A percentile compares a stretch with the other conserved stretches of the same genome.
Evolutionary conservation across 306 rosid species (phyloP).

Genomic region (Biancaea sappan): DNA sequence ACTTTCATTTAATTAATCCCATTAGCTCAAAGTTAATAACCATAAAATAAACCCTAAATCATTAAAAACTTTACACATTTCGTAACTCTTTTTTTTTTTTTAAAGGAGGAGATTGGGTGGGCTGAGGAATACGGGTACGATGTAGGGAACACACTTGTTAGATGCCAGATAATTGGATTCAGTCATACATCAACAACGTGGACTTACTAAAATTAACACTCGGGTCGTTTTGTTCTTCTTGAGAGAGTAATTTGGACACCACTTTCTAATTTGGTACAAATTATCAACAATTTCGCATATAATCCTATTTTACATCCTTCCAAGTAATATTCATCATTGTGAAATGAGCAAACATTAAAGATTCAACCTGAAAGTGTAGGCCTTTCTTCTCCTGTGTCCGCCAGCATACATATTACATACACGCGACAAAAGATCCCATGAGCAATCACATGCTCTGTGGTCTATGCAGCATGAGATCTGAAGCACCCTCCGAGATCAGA

Average conservation of each 20-base stretch:
- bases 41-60: neutral
- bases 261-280: slow-evolving; percentile 25
- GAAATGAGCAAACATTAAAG: neutral
- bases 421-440: slow-evolving; percentile 27
- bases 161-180: neutral
- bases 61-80: neutral
- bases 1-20: neutral
- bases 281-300: slow-evolving; percentile 16
- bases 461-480: slow-evolving; percentile 45
- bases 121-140: neutral
- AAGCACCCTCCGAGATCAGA: slow-evolving; percentile 30
- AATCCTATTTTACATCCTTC: slow-evolving; percentile 41
- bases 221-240: neutral
- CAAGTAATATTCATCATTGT: slow-evolving; percentile 19
- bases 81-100: neutral
- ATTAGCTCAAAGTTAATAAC: neutral
- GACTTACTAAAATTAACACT: neutral
- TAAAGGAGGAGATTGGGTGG: neutral
- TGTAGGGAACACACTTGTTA: neutral
- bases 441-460: slow-evolving; percentile 32
- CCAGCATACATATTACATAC: too few species aligned
- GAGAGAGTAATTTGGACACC: too few species aligned
- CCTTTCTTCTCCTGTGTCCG: neutral
- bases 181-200: neutral
- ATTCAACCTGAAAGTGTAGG: neutral